phyloP scores from a whole-genome alignment of 352 stramenopile species.

The Phytopythium chamaehyphon region DNA sequence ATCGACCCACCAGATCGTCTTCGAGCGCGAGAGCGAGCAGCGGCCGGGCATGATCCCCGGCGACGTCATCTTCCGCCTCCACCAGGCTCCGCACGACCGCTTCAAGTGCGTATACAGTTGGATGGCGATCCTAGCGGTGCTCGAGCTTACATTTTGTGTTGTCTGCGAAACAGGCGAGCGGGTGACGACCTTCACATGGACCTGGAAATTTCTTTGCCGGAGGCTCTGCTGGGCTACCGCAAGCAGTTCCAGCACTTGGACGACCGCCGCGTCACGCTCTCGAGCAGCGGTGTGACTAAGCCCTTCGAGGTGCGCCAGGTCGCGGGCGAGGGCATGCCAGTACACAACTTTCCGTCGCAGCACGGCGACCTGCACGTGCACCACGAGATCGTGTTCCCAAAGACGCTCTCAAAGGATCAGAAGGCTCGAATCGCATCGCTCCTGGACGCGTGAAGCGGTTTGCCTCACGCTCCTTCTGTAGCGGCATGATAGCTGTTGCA shows the following conservation, averaged over 20 bases:
- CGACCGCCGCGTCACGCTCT: conserved; percentile 88
- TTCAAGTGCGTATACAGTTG: conserved; percentile 84
- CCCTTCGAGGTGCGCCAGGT: conserved; percentile 91
- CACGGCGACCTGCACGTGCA: conserved; percentile 94
- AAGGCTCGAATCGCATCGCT: conserved; percentile 73
- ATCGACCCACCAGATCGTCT: conserved; percentile 81
- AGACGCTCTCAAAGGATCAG: conserved; percentile 82
- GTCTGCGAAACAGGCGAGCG: conserved; percentile 86
- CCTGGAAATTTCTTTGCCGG: conserved; percentile 94
- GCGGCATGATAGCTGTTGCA: no score
- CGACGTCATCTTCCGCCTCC: conserved; percentile 94
- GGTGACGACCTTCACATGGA: conserved; percentile 95
- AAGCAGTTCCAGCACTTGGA: conserved; percentile 93
- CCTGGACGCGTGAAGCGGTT: conserved; percentile 16
- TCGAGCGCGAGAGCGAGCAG: conserved; percentile 84
- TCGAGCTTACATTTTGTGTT: no score
- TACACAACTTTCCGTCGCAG: conserved; percentile 86
- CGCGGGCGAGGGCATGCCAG: conserved; percentile 94
- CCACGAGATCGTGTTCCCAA: conserved; percentile 94
- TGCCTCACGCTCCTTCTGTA: no score
- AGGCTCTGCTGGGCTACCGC: conserved; percentile 94
- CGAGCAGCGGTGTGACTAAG: conserved; percentile 85
- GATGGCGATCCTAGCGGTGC: no score
- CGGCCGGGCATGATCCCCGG: conserved; percentile 85
- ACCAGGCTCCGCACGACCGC: conserved; percentile 81